Conservation (phyloP, 805 yeast species). For the Candida montana region DNA sequence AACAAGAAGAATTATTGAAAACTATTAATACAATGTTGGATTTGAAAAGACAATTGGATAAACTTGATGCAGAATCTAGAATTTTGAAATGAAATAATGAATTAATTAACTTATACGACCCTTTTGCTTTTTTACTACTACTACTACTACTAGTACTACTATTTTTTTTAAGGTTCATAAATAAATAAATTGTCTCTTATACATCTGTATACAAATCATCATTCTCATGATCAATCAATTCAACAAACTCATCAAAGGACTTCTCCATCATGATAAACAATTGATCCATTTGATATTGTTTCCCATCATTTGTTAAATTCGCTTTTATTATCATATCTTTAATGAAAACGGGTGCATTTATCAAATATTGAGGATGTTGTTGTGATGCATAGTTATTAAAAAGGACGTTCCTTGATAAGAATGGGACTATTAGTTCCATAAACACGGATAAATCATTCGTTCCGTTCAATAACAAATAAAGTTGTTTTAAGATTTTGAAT, state of each 20-base stretch:
- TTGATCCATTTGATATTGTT: background rate
- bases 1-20: slow-evolving; percentile 70
- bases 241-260: slow-evolving; percentile 1
- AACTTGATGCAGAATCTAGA: slow-evolving; percentile 71
- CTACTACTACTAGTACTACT: too few species aligned
- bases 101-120: too few species aligned
- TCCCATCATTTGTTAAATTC: slow-evolving; percentile 10
- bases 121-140: too few species aligned
- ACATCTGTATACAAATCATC: background rate
- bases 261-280: background rate
- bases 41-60: slow-evolving; percentile 80
- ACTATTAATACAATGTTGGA: slow-evolving; percentile 71
- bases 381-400: slow-evolving; percentile 6
- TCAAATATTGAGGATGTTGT: slow-evolving; percentile 10
- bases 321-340: slow-evolving; percentile 14
- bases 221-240: slow-evolving; percentile 2
- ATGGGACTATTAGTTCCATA: slow-evolving; percentile 9
- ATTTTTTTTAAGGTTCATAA: background rate
- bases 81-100: slow-evolving; percentile 29
- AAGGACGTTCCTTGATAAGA: slow-evolving; percentile 10
- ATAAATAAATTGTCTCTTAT: background rate
- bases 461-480: slow-evolving; percentile 14
- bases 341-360: slow-evolving; percentile 15
- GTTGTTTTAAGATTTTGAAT: slow-evolving; percentile 9
- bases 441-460: slow-evolving; percentile 14